These are phyloP conservation scores for Candida incommunis DNA, from an alignment of 805 yeast genomes.

Conservation along the genomic window DNA sequence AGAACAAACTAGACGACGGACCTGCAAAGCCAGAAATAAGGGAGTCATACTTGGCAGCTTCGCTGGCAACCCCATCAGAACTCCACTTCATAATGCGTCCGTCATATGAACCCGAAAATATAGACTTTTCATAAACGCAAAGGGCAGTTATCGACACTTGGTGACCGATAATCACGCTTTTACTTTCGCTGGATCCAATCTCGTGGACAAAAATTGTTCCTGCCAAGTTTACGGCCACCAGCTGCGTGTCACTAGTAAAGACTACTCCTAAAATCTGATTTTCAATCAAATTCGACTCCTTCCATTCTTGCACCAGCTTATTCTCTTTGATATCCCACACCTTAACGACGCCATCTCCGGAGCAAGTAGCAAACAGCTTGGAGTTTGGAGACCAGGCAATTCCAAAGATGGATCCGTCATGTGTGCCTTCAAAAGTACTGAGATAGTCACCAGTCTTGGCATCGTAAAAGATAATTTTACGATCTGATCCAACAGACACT, in stretches of 20 bases:
- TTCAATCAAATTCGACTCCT: constrained; percentile 30
- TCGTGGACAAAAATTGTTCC: constrained; percentile 46
- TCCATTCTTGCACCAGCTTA: constrained; percentile 36
- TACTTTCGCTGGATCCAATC: constrained; percentile 6
- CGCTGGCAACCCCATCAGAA: constrained; percentile 22
- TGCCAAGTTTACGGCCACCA: constrained; percentile 53
- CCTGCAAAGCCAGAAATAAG: constrained; percentile 43
- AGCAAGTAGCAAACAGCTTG: constrained; percentile 52
- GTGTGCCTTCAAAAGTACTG: constrained; percentile 32
- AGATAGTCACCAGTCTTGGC: constrained; percentile 74
- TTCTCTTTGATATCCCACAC: constrained; percentile 41
- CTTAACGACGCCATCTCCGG: constrained; percentile 71
- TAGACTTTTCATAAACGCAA: constrained; percentile 10
- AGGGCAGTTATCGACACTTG: constrained; percentile 68
- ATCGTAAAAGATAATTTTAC: constrained; percentile 63
- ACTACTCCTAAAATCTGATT: constrained; percentile 74
- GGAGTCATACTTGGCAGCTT: constrained; percentile 43
- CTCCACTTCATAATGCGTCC: constrained; percentile 60
- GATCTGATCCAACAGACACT: constrained; percentile 76
- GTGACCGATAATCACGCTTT: constrained; percentile 46
- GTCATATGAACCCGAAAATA: constrained; percentile 67
- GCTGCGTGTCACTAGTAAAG: constrained; percentile 38
- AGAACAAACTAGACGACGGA: constrained; percentile 23
- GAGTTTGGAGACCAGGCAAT: constrained; percentile 54
- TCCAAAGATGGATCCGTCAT: constrained; percentile 72